A percentile compares a stretch with the other conserved stretches of the same genome.
Evolutionary conservation across 129 eudicot genomes (phyloP).

Genomic region (Solidago caesia): DNA sequence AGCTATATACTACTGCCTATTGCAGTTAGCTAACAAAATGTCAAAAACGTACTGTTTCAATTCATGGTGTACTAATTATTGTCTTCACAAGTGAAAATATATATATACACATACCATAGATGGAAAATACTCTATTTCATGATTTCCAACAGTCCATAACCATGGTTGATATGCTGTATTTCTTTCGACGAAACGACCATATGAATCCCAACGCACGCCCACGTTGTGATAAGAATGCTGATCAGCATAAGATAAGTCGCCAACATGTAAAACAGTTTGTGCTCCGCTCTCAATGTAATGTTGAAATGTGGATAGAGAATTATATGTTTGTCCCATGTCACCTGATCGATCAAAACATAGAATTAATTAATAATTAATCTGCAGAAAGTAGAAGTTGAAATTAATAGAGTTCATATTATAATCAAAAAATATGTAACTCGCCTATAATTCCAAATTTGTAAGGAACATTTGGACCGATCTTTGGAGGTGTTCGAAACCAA

Average conservation of each 20-base stretch:
- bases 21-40: too few relatives aligned
- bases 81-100: too few relatives aligned
- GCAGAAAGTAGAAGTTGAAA: not conserved
- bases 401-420: not conserved
- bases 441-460: constrained; percentile 95
- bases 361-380: not conserved
- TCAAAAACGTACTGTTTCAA: too few relatives aligned
- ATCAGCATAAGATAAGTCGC: constrained; percentile 86
- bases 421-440: constrained; percentile 26
- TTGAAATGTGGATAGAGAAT: constrained; percentile 71
- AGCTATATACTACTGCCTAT: too few relatives aligned
- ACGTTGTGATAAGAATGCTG: constrained; percentile 50
- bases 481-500: constrained; percentile 93
- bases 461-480: constrained; percentile 69
- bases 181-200: constrained; percentile 79
- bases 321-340: constrained; percentile 82
- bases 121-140: constrained; percentile 93
- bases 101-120: constrained; percentile 54
- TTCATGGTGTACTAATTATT: too few relatives aligned
- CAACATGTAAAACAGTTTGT: constrained; percentile 60
- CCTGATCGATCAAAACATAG: constrained; percentile 33
- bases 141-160: constrained; percentile 92
- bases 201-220: constrained; percentile 81
- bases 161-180: constrained; percentile 91
- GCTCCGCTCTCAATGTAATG: constrained; percentile 61